Evolutionary conservation across 2,329 filamentous ascomycete species (phyloP).

Genomic region (Davidsoniella eucalypti): DNA sequence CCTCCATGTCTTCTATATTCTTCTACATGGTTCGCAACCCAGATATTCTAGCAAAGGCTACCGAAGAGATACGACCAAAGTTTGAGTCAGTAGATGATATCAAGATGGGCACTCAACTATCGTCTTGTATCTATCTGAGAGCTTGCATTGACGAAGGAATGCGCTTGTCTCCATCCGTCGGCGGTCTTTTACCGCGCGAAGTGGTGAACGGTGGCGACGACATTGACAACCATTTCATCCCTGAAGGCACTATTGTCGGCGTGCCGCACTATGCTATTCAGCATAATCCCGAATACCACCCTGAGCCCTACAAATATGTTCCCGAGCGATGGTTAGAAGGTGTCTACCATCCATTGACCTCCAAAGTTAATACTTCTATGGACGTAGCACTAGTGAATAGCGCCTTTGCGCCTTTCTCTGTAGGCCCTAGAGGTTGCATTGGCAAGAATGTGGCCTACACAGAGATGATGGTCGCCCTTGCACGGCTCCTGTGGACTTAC

Average conservation of each 20-base stretch:
- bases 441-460: constrained; percentile 53
- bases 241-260: constrained; percentile 44
- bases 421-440: constrained; percentile 55
- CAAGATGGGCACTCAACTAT: constrained; percentile 31
- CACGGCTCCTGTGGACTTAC: constrained; percentile 43
- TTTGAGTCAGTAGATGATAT: constrained; percentile 40
- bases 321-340: constrained; percentile 51
- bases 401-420: constrained; percentile 60
- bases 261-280: constrained; percentile 53
- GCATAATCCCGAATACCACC: constrained; percentile 47
- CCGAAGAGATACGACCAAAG: constrained; percentile 33
- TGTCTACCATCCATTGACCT: constrained; percentile 22
- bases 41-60: constrained; percentile 28
- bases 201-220: constrained; percentile 37
- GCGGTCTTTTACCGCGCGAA: constrained; percentile 42
- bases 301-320: constrained; percentile 38
- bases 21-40: constrained; percentile 45
- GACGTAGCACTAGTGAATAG: constrained; percentile 40
- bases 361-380: constrained; percentile 28
- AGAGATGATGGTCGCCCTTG: constrained; percentile 48
- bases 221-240: constrained; percentile 37
- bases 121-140: constrained; percentile 39
- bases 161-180: constrained; percentile 44
- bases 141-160: constrained; percentile 51
- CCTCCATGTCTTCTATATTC: constrained; percentile 44